Conservation (phyloP, 176 grass and related monocot species). For the Musa itinerans region DNA sequence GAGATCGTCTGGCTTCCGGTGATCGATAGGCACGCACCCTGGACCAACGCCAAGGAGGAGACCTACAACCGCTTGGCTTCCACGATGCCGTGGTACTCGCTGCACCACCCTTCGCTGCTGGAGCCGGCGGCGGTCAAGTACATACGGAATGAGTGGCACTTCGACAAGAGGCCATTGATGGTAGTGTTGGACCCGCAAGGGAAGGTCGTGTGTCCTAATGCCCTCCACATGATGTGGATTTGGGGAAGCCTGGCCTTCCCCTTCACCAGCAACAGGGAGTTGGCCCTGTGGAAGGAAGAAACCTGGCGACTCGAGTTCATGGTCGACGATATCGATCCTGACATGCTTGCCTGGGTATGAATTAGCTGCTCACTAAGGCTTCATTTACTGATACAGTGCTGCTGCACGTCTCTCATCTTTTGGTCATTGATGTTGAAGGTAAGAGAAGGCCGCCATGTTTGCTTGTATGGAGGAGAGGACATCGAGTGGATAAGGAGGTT, state of each 20-base stretch:
- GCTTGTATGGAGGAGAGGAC: constrained; percentile 41
- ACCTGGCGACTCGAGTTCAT: constrained; percentile 36
- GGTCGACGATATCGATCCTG: constrained; percentile 36
- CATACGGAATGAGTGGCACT: constrained; percentile 26
- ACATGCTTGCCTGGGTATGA: constrained; percentile 18
- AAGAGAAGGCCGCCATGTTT: constrained; percentile 23
- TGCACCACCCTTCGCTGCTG: constrained; percentile 26
- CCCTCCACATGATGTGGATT: constrained; percentile 47
- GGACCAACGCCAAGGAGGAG: constrained; percentile 17
- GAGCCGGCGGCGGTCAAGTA: constrained; percentile 25
- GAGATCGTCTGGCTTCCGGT: constrained; percentile 39
- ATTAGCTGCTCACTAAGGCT: too few species aligned
- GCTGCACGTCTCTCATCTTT: too few species aligned
- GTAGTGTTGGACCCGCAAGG: constrained; percentile 40
- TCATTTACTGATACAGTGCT: too few species aligned
- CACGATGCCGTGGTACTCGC: constrained; percentile 34
- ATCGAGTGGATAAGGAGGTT: constrained; percentile 33
- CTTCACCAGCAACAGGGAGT: constrained; percentile 34
- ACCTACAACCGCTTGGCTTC: constrained; percentile 22
- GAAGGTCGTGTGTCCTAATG: constrained; percentile 37
- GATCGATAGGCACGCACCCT: constrained; percentile 23
- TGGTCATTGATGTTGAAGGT: constrained; percentile 2
- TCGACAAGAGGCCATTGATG: constrained; percentile 39
- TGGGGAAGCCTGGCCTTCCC: constrained; percentile 43
- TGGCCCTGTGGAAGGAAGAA: constrained; percentile 42